Percentiles rank a stretch among this genome's conserved stretches.
phyloP scores from a whole-genome alignment of 1,139 yeast genomes.

The Lodderomyces jiufengensis region DNA sequence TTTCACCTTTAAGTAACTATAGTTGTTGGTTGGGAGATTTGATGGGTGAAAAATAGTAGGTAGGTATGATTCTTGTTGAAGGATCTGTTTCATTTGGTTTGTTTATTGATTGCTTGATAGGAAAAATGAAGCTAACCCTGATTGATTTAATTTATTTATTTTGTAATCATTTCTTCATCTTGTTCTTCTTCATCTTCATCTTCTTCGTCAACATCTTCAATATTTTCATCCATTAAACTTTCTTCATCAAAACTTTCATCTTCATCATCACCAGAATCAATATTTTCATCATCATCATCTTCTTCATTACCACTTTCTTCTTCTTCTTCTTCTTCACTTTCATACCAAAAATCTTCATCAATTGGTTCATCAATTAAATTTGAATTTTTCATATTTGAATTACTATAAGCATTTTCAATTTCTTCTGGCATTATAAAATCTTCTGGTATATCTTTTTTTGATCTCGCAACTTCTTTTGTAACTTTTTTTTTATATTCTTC shows the following conservation, averaged over 20 bases:
- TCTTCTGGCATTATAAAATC: constrained; percentile 78
- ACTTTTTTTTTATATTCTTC: constrained; percentile 79
- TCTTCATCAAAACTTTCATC: constrained; percentile 53
- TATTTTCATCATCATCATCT: constrained; percentile 51
- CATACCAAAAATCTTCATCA: constrained; percentile 87
- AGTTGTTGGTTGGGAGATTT: no score
- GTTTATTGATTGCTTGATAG: not conserved
- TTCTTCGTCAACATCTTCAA: constrained; percentile 55
- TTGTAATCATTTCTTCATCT: constrained; percentile 23
- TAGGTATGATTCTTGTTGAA: no score
- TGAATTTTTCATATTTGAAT: constrained; percentile 32
- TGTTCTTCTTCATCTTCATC: constrained; percentile 53
- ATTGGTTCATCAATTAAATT: constrained; percentile 59
- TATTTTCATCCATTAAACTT: constrained; percentile 52
- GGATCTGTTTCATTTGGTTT: no score
- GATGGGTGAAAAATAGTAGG: no score
- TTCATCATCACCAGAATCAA: constrained; percentile 56
- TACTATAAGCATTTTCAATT: constrained; percentile 58
- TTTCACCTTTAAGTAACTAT: no score
- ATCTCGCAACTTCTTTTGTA: constrained; percentile 75
- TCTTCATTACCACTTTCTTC: constrained; percentile 53
- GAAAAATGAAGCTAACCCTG: not conserved
- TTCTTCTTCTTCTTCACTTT: constrained; percentile 47
- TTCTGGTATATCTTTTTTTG: constrained; percentile 79
- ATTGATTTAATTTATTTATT: not conserved